phyloP scores from a whole-genome alignment of 257 asterid species.

The Leptodermis oblonga region DNA sequence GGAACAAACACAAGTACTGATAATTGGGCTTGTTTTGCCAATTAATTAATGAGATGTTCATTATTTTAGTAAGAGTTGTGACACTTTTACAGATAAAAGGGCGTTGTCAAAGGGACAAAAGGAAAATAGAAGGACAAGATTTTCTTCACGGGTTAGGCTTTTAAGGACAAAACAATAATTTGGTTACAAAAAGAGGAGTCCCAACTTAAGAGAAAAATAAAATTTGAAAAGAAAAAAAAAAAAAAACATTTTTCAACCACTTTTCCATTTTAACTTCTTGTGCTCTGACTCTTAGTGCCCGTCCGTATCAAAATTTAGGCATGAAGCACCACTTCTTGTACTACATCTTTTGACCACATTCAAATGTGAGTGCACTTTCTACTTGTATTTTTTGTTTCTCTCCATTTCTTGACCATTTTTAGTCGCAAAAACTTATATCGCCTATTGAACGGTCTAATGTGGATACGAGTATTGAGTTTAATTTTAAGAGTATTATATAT shows the following conservation, averaged over 20 bases:
- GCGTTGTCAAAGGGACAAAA: background rate
- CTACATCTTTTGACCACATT: background rate
- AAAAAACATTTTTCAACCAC: background rate
- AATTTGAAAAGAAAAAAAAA: background rate
- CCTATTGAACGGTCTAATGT: too few species aligned
- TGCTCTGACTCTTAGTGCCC: background rate
- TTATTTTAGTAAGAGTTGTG: too few species aligned
- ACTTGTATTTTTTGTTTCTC: too few species aligned
- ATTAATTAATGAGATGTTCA: too few species aligned
- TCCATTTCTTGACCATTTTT: too few species aligned
- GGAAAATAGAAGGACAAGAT: background rate
- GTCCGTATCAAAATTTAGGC: slow-evolving; percentile 7
- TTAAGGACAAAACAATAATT: slow-evolving; percentile 10
- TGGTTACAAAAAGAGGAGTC: too few species aligned
- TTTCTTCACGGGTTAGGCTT: slow-evolving; percentile 15
- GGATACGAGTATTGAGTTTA: too few species aligned
- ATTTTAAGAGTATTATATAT: too few species aligned
- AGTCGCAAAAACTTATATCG: too few species aligned
- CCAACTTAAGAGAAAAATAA: too few species aligned
- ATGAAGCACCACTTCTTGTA: background rate
- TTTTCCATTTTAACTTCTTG: background rate
- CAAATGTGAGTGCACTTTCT: background rate
- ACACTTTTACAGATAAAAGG: slow-evolving; percentile 5
- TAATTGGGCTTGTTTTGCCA: too few species aligned
- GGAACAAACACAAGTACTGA: too few species aligned